phyloP scores from a whole-genome alignment of 1,139 yeast species.

The Wickerhamomyces sp. region DNA sequence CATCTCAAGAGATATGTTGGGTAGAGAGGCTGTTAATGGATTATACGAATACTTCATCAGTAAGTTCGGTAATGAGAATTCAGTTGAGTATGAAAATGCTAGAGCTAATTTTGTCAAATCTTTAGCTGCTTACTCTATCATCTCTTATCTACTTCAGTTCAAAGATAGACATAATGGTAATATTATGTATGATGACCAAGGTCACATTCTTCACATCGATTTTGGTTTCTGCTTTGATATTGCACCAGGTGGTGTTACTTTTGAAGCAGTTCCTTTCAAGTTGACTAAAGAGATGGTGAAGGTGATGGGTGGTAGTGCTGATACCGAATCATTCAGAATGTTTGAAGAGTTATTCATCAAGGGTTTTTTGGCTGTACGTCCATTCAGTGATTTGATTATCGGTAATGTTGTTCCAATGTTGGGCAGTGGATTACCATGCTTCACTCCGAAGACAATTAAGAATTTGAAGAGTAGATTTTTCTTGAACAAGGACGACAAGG shows the following conservation, averaged over 20 bases:
- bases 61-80: conserved; percentile 90
- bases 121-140: conserved; percentile 92
- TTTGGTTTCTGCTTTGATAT: conserved; percentile 98
- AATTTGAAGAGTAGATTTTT: conserved; percentile 76
- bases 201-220: conserved; percentile 93
- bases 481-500: conserved; percentile 74
- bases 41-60: conserved; percentile 87
- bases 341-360: conserved; percentile 94
- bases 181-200: conserved; percentile 95
- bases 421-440: conserved; percentile 93
- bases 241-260: conserved; percentile 97
- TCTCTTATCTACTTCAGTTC: conserved; percentile 86
- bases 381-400: conserved; percentile 82
- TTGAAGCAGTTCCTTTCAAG: conserved; percentile 97
- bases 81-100: conserved; percentile 86
- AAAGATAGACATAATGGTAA: conserved; percentile 99
- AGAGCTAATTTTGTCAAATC: conserved; percentile 90
- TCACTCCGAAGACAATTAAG: conserved; percentile 76
- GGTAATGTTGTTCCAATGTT: conserved; percentile 90
- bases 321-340: conserved; percentile 88
- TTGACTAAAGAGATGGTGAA: conserved; percentile 93
- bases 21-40: conserved; percentile 98
- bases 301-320: conserved; percentile 85
- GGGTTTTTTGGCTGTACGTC: conserved; percentile 86
- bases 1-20: conserved; percentile 95